phyloP scores from a whole-genome alignment of 768 basidiomycete species.

The Leccinum uliginosum region DNA sequence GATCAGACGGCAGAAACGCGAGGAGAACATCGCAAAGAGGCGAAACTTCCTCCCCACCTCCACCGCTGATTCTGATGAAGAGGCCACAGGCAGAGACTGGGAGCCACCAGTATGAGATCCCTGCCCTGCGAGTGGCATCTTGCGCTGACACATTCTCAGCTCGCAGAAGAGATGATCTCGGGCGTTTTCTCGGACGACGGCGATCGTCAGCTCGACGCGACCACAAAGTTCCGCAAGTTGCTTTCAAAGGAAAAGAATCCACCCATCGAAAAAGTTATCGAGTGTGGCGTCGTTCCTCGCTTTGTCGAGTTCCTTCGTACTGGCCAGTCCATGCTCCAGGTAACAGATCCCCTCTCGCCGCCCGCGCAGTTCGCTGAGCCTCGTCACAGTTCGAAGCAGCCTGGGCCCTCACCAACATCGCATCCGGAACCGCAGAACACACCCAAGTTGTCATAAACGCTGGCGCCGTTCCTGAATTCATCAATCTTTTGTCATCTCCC shows the following conservation, averaged over 20 bases:
- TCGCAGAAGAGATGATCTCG: conserved; percentile 87
- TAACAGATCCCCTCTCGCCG: conserved; percentile 28
- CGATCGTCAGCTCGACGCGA: conserved; percentile 92
- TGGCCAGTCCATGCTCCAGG: conserved; percentile 83
- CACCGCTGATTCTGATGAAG: conserved; percentile 87
- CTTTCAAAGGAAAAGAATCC: conserved; percentile 99
- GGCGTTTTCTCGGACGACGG: conserved; percentile 91
- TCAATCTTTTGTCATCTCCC: conserved; percentile 90
- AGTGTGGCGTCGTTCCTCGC: conserved; percentile 93
- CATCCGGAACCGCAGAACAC: conserved; percentile 96
- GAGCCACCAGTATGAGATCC: conserved; percentile 60
- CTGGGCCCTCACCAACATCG: conserved; percentile 97
- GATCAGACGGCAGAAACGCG: conserved; percentile 96
- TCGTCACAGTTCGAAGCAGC: conserved; percentile 83
- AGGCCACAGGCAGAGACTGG: conserved; percentile 64
- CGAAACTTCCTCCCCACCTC: conserved; percentile 83
- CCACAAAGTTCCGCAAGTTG: conserved; percentile 97
- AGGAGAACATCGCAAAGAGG: conserved; percentile 98
- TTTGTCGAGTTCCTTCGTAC: conserved; percentile 91
- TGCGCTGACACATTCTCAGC: conserved; percentile 36
- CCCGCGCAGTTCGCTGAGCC: conserved; percentile 7
- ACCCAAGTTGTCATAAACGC: conserved; percentile 97
- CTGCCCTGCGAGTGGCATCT: conserved; percentile 10
- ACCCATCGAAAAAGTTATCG: conserved; percentile 97
- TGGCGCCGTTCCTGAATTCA: conserved; percentile 94